Percentiles rank a stretch among this genome's conserved stretches.
These are phyloP conservation scores for Butyriboletus pseudospeciosus DNA, from an alignment of 1,284 basidiomycete genomes.

Conservation along the genomic window DNA sequence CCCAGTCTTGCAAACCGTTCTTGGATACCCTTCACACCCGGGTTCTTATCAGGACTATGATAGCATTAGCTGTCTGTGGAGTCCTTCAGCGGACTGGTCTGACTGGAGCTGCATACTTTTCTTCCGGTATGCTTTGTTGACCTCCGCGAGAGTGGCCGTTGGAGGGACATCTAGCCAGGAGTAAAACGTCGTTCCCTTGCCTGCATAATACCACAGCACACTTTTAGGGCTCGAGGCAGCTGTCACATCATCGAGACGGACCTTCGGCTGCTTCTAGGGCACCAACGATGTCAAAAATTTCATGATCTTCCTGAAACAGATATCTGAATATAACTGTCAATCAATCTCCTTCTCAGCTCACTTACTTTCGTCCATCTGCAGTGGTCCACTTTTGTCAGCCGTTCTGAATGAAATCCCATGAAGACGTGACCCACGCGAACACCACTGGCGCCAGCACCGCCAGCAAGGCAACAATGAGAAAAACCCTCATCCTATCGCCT, in stretches of 20 bases:
- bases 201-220: slow-evolving; percentile 31
- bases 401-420: background rate
- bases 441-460: slow-evolving; percentile 42
- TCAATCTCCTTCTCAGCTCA: slow-evolving; percentile 1
- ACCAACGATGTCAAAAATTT: slow-evolving; percentile 93
- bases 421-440: slow-evolving; percentile 42
- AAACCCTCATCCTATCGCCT: slow-evolving; percentile 37
- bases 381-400: background rate
- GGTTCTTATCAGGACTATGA: slow-evolving; percentile 88
- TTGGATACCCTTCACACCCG: slow-evolving; percentile 71
- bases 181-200: slow-evolving; percentile 88
- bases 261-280: slow-evolving; percentile 81
- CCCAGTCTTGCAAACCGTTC: slow-evolving; percentile 86
- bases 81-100: slow-evolving; percentile 25
- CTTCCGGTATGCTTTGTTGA: slow-evolving; percentile 84
- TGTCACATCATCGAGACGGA: slow-evolving; percentile 24
- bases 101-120: slow-evolving; percentile 85
- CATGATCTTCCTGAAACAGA: slow-evolving; percentile 72
- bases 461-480: slow-evolving; percentile 38
- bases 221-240: slow-evolving; percentile 1
- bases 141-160: slow-evolving; percentile 67
- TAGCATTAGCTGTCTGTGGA: slow-evolving; percentile 7
- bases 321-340: slow-evolving; percentile 5
- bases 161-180: slow-evolving; percentile 73
- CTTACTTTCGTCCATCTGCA: slow-evolving; percentile 68